Evolutionary conservation across 177 flowering plant genomes (phyloP), one percentile per base, ranked within the genome.

Genomic region (Vitis hybrid): DNA sequence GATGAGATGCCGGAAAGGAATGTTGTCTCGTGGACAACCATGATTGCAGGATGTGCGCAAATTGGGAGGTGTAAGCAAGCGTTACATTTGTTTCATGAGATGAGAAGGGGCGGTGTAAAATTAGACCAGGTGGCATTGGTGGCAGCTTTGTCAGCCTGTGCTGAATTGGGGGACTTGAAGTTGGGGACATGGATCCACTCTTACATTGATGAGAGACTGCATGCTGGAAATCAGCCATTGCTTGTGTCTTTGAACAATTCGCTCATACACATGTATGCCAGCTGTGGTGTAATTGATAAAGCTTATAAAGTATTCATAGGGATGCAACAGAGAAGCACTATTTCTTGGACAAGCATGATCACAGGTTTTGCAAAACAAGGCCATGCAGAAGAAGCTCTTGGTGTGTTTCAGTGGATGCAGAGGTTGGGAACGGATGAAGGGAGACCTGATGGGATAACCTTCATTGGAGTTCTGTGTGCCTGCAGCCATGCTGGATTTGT

Each of bases 301-400:
- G 93, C 93, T 15, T 80, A 68, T 52, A 60, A 58, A 52, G 67
- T 87, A 15, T 90, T 91, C 67, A 73, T 60, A 32, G 59, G 50
- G 64, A 91, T 91, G 90, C 63, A 66, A 11, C 15, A 48, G 59
- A 86, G 80, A 65, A 88, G 57, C 40, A 60, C 75, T 6, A 79
- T 85, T 58, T 86, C 93, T 56, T 90, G 93, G 94, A 87, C 88
- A 1, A 86, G 80, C 71, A 87, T 90, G 85, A 91, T 91, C 61
- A 80, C 72, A 0, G 91, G 89, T 14, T 83, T 85, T 54, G 94
- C 91, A 1, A 90, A 86, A 66, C 93, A 88, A 14, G 94, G 97
- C 0, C 60, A 52, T 54, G 89, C 83, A 11, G 72, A 77, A 52
- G 92, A 87, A 66, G 94, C 93, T 9, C 75, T 89, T 24, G 16